phyloP scores from a whole-genome alignment of 208 protist species.

The Trypanosoma grayi region DNA sequence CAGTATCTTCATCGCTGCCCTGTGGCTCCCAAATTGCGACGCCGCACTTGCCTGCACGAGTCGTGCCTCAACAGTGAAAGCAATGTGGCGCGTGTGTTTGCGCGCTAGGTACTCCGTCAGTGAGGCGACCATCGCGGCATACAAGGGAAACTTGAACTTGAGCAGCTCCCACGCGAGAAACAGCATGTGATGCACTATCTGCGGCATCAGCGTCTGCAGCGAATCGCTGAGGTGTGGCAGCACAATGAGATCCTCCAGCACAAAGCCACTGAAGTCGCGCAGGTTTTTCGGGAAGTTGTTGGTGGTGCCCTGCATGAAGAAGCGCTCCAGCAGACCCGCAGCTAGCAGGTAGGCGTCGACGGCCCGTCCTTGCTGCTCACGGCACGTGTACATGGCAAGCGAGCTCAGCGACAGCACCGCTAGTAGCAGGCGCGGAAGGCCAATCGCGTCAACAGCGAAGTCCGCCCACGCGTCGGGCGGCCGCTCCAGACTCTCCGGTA shows the following conservation, averaged over 20 bases:
- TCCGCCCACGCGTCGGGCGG: neutral
- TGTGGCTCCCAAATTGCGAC: conserved; percentile 45
- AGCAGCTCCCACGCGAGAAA: conserved; percentile 52
- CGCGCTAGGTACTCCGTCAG: conserved; percentile 69
- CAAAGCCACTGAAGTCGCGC: conserved; percentile 43
- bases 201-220: conserved; percentile 28
- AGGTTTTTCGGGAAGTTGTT: conserved; percentile 26
- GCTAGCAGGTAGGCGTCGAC: conserved; percentile 55
- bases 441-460: conserved; percentile 15
- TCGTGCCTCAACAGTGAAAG: conserved; percentile 51
- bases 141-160: conserved; percentile 38
- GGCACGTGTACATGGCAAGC: conserved; percentile 64
- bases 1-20: conserved; percentile 54
- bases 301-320: conserved; percentile 34
- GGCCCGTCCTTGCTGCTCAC: conserved; percentile 44
- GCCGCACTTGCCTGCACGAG: conserved; percentile 63
- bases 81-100: conserved; percentile 38
- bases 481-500: conserved; percentile 46
- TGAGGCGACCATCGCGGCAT: conserved; percentile 49
- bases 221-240: conserved; percentile 27
- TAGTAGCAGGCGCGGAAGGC: conserved; percentile 40
- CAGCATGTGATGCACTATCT: conserved; percentile 50
- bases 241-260: conserved; percentile 29
- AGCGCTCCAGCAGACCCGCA: conserved; percentile 35
- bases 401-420: conserved; percentile 46